A percentile compares a stretch with the other conserved stretches of the same genome.
phyloP scores from a whole-genome alignment of 805 yeast genomes.

The Candida railenensis region DNA sequence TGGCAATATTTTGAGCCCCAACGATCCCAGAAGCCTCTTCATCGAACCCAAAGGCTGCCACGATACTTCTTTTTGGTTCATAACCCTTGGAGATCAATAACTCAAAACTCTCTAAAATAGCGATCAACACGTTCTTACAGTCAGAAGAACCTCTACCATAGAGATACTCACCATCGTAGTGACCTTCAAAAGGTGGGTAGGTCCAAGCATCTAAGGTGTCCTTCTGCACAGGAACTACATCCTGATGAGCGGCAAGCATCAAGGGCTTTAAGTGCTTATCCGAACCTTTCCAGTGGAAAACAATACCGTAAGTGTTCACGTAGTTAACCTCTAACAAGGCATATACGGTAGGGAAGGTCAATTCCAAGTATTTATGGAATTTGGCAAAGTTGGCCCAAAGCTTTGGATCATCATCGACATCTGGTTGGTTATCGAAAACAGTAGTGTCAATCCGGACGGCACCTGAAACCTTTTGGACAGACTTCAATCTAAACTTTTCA shows the following conservation, averaged over 20 bases:
- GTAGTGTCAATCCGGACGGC: slow-evolving; percentile 62
- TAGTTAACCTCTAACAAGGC: slow-evolving; percentile 47
- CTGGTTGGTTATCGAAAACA: slow-evolving; percentile 46
- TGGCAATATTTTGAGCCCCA: slow-evolving; percentile 58
- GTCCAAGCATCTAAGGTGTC: slow-evolving; percentile 60
- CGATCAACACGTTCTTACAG: slow-evolving; percentile 69
- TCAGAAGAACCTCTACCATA: slow-evolving; percentile 83
- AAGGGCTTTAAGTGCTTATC: slow-evolving; percentile 58
- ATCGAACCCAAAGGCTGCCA: slow-evolving; percentile 73
- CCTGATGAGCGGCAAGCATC: slow-evolving; percentile 72
- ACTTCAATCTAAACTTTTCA: slow-evolving; percentile 25
- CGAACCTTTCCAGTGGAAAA: slow-evolving; percentile 61
- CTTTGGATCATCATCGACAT: slow-evolving; percentile 44
- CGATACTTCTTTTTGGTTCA: slow-evolving; percentile 57
- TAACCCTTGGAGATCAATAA: slow-evolving; percentile 52
- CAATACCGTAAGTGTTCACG: slow-evolving; percentile 62
- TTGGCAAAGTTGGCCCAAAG: slow-evolving; percentile 41
- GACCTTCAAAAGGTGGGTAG: slow-evolving; percentile 58
- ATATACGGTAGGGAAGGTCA: slow-evolving; percentile 54
- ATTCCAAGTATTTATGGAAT: slow-evolving; percentile 53
- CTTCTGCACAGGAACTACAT: slow-evolving; percentile 73
- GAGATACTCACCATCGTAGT: slow-evolving; percentile 61
- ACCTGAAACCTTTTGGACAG: slow-evolving; percentile 42
- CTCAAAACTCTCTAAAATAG: slow-evolving; percentile 65
- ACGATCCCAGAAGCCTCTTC: slow-evolving; percentile 67